Percentiles rank a stretch among this genome's conserved stretches.
Conservation (phyloP, 2,329 filamentous ascomycete genomes). For the Claviceps purpurea region DNA sequence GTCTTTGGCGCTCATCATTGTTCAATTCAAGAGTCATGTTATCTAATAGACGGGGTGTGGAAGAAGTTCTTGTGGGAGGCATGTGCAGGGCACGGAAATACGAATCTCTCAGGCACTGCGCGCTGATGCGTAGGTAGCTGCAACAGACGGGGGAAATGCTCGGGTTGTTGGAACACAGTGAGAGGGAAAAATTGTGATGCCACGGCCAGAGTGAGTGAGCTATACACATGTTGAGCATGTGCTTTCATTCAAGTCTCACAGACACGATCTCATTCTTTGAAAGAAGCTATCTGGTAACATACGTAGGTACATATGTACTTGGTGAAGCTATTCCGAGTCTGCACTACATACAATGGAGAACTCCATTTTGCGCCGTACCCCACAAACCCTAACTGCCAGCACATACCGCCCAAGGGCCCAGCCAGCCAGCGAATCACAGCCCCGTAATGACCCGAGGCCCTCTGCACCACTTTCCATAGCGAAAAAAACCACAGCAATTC, state of each 20-base stretch:
- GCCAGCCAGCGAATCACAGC: slow-evolving; percentile 7
- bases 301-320: no score
- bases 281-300: no score
- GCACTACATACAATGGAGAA: no score
- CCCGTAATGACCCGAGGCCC: slow-evolving; percentile 11
- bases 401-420: slow-evolving; percentile 23
- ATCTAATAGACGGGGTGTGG: background rate
- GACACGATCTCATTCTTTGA: no score
- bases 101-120: background rate
- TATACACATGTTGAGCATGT: no score
- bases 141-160: slow-evolving; percentile 11
- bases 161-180: background rate
- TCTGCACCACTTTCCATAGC: slow-evolving; percentile 20
- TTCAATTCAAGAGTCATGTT: background rate
- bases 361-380: no score
- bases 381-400: slow-evolving; percentile 30
- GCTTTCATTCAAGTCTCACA: no score
- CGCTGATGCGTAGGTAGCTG: slow-evolving; percentile 2
- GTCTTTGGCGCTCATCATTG: background rate
- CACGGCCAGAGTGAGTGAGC: background rate
- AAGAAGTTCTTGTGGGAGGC: background rate
- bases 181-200: no score
- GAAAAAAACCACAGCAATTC: slow-evolving; percentile 12
- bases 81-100: background rate
- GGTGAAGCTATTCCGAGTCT: no score